Conservation (phyloP, 495 filamentous ascomycete genomes). For the Talaromyces stipitatus region DNA sequence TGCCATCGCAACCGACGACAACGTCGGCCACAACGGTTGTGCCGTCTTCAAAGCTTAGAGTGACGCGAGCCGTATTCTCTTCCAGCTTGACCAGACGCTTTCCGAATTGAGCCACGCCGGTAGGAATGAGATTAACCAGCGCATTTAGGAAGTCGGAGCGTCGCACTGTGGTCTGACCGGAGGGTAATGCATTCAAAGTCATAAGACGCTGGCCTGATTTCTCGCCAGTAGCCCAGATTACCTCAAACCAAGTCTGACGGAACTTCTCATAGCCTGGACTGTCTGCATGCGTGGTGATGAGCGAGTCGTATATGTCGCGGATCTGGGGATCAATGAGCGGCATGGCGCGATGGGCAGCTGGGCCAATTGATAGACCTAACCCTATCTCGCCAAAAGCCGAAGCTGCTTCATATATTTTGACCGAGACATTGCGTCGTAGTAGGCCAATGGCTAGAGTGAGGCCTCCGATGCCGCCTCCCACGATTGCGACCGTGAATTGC, state of each 20-base stretch:
- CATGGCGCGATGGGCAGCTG: slow-evolving; percentile 51
- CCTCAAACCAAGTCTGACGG: not conserved
- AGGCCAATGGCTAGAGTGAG: slow-evolving; percentile 48
- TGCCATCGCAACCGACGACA: not conserved
- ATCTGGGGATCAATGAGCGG: slow-evolving; percentile 36
- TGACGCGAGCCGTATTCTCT: not conserved
- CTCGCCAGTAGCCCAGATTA: not conserved
- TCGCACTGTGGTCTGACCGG: not conserved
- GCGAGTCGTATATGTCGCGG: slow-evolving; percentile 22
- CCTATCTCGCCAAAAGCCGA: slow-evolving; percentile 47
- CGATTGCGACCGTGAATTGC: slow-evolving; percentile 42
- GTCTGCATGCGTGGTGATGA: slow-evolving; percentile 17
- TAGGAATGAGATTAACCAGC: not conserved
- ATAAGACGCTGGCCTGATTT: not conserved
- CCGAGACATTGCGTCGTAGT: slow-evolving; percentile 38
- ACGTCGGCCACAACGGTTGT: not conserved
- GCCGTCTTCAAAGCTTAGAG: not conserved
- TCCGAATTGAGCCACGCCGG: not conserved
- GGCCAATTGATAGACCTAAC: slow-evolving; percentile 51
- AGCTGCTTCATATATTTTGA: slow-evolving; percentile 50
- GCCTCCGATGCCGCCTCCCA: slow-evolving; percentile 56
- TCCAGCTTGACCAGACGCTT: not conserved
- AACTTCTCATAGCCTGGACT: not conserved
- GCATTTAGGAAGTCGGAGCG: not conserved
- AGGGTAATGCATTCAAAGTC: not conserved